Evolutionary conservation across 148 eudicot species (phyloP).

Genomic region (Nepenthes mirabilis): DNA sequence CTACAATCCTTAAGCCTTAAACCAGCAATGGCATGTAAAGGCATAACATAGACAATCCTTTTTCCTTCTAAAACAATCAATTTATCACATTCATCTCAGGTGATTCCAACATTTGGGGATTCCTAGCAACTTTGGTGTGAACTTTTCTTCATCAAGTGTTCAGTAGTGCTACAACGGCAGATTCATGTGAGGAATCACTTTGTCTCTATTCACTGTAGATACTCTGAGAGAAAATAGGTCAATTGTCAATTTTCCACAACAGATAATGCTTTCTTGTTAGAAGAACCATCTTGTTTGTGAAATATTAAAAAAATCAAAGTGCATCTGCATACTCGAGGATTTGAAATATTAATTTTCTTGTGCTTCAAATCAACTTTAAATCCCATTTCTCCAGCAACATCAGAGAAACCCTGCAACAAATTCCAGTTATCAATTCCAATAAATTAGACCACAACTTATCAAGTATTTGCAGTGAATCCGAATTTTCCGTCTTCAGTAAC

Average conservation of each 20-base stretch:
- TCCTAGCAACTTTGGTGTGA: too few species aligned
- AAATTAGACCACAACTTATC: constrained; percentile 6
- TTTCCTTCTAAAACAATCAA: too few species aligned
- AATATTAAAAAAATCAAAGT: not conserved
- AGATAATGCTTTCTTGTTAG: not conserved
- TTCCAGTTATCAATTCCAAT: constrained; percentile 8
- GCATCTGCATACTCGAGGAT: constrained; percentile 64
- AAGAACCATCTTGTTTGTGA: not conserved
- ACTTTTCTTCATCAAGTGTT: too few species aligned
- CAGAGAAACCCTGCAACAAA: constrained; percentile 63
- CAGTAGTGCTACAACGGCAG: too few species aligned
- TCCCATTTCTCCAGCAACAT: constrained; percentile 65
- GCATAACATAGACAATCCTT: too few species aligned
- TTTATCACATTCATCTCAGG: too few species aligned
- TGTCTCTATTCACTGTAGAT: too few species aligned
- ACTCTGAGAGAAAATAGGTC: too few species aligned
- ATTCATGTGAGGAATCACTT: too few species aligned
- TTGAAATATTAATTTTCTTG: constrained; percentile 93
- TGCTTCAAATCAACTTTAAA: constrained; percentile 86
- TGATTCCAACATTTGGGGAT: too few species aligned
- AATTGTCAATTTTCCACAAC: not conserved
- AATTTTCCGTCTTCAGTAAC: not conserved
- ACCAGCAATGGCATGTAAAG: too few species aligned
- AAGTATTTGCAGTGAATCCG: not conserved
- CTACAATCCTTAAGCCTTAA: too few species aligned